These are phyloP conservation scores for Apiospora saccharicola DNA, from an alignment of 2,329 filamentous ascomycete species.

Conservation along the genomic window DNA sequence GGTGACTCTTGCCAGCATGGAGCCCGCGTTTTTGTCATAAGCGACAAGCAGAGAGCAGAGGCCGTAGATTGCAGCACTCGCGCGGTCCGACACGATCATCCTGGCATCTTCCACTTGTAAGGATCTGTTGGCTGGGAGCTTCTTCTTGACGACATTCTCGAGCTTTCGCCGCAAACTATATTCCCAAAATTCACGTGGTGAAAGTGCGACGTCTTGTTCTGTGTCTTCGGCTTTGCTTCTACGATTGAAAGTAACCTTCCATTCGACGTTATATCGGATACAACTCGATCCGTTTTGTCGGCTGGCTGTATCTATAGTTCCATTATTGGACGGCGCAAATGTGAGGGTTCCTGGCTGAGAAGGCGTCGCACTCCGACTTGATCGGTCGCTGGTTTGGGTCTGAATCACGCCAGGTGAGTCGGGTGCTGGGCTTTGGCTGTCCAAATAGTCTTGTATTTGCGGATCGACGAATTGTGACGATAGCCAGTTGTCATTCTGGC, in stretches of 20 bases:
- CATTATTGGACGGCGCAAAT: background rate
- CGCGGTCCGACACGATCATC: background rate
- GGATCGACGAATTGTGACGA: background rate
- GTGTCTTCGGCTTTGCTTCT: conserved; percentile 11
- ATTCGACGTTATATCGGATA: conserved; percentile 13
- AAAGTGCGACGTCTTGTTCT: background rate
- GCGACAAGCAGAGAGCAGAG: too few relatives aligned
- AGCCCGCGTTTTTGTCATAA: too few relatives aligned
- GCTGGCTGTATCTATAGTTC: background rate
- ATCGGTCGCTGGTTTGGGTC: background rate
- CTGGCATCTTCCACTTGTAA: background rate
- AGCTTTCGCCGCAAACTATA: background rate
- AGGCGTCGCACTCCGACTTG: background rate
- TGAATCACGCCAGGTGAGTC: background rate
- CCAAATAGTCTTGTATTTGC: background rate
- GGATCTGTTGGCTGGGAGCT: conserved; percentile 2
- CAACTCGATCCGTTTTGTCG: background rate
- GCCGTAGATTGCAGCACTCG: background rate
- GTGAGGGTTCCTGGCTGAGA: background rate
- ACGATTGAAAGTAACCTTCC: background rate
- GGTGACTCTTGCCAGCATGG: too few relatives aligned
- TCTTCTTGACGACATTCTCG: background rate
- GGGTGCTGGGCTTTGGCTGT: background rate
- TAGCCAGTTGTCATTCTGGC: background rate
- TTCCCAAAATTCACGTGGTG: background rate